Base-by-base conservation (phyloP, 1,284 basidiomycete genomes). In the Vanrija sp. region DNA sequence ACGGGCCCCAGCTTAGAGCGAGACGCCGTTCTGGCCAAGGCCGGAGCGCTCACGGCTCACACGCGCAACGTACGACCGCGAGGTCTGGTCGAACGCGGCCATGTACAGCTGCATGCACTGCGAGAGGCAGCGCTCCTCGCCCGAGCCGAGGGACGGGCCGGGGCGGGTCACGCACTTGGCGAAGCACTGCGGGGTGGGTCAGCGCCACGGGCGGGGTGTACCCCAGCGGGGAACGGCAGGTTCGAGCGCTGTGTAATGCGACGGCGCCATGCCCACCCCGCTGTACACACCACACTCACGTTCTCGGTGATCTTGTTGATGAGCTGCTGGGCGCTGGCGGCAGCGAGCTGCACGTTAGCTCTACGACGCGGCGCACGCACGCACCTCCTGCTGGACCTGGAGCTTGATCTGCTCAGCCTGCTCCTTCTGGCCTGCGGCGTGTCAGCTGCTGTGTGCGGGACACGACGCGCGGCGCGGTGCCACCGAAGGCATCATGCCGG, bases 241-340 rank as follows among this genome's bases (percentile, higher is more conserved):
- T n/a, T n/a, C n/a, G n/a, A 23, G 21, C 21, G 21, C 21, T 23
- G 21, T 23, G 21, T 5, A 5, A 23, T 23, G 21, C 21, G 5
- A 23, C 21, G 21, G 21, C 21, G 21, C 21, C 21, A 23, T 23
- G 2, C 21, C 21, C 21, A 23, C 21, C 21, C 21, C 21, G 21
- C 21, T 23, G 21, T 5, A 23, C 21, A 23, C 21, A 23, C 21
- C 18, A 25, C 18, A 66, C 74, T 58, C 55, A 76, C 75, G 65
- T 77, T 76, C 60, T 76, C 74, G 63, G 76, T 77, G 64, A 77
- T 76, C 69, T 77, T 77, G 67, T 73, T 76, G 59, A 77, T 73
- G 52, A 77, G 62, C 55, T 73, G 71, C 63, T 77, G 74, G 29
- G 75, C 75, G 50, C 75, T 72, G 49, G 74, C 75, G 34, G 75